Base-by-base conservation (phyloP, 371 early-diverging fungal genomes). In the Mortierella polycephala region DNA sequence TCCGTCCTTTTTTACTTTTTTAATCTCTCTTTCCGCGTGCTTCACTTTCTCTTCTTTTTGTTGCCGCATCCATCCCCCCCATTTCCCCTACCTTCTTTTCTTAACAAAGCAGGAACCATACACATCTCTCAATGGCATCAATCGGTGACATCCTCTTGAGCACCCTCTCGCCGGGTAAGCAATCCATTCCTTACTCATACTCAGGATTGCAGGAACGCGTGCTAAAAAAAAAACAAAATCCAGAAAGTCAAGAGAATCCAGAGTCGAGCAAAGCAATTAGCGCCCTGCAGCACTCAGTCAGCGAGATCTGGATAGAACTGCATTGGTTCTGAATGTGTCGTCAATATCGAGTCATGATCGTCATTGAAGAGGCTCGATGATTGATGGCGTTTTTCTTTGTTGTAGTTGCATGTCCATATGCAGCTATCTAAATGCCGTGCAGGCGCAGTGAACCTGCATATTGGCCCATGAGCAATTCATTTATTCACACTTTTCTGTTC, bases 91-190 rank as follows among this genome's bases (percentile, higher is more conserved):
- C 10, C 45, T 41, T 57, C 47, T 57, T 46, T 58, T 44, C 54
- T 51, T 30, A 16, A 11, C 45, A 16, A 30, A 57, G 55, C 62
- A 69, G 62, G 52, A 55, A 42, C 18, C 58, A 46, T 45, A 8
- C 50, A 62, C 39, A n/a, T 21, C 50, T 51, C 51, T 77, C 69
- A 67, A 91, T 92, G 92, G 87, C 80, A 14, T 79, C 88, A 84
- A 85, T 91, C 81, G 85, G 90, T 69, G 89, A 90, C 72, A 88
- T 93, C 81, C 89, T 95, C 69, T 81, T 84, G 59, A 87, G 90
- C 75, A 89, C 95, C 58, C 89, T 94, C 65, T 91, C 93, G 64
- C 88, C 88, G 61, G 90, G 91, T 90, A 87, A 70, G 82, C 42
- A 42, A 16, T 57, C 49, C 45, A 30, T 1, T 18, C 46, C 53